A percentile compares a stretch with the other conserved stretches of the same genome.
phyloP scores from a whole-genome alignment of 2,329 filamentous ascomycete genomes.

The Ophiostoma sp. region DNA sequence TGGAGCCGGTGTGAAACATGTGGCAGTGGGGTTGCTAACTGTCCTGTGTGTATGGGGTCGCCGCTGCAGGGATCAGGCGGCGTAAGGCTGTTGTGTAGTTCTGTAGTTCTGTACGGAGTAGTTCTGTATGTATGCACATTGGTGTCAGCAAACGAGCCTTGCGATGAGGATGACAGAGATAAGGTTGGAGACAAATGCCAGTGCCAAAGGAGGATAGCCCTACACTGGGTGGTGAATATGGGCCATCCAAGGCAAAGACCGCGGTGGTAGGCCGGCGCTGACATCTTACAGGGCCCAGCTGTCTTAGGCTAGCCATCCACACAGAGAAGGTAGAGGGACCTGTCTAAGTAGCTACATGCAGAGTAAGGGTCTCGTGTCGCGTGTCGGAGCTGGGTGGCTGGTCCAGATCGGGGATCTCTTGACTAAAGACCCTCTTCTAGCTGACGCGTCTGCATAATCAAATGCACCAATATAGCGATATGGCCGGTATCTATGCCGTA shows the following conservation, averaged over 20 bases:
- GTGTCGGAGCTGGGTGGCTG: not conserved
- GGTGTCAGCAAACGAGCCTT: not conserved
- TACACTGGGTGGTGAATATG: not conserved
- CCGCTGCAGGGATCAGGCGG: conserved; percentile 7
- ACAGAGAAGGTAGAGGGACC: not conserved
- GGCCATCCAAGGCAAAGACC: not conserved
- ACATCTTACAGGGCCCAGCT: not conserved
- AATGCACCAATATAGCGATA: not conserved
- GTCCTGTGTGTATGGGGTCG: not conserved
- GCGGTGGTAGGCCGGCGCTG: not conserved
- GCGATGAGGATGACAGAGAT: not conserved
- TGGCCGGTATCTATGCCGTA: not conserved
- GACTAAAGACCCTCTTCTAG: not conserved
- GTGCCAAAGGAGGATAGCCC: not conserved
- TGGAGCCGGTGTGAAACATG: conserved; percentile 18
- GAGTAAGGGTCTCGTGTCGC: not conserved
- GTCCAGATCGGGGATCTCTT: not conserved
- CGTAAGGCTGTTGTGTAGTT: conserved; percentile 15
- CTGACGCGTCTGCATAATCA: not conserved
- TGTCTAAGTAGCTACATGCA: not conserved
- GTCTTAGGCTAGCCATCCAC: not conserved
- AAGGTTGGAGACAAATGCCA: not conserved
- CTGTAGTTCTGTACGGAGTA: no score
- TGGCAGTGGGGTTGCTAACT: conserved; percentile 18
- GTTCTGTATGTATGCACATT: no score